Conservation (phyloP, 2,329 filamentous ascomycete species). For the Colletotrichum ledebouriae region DNA sequence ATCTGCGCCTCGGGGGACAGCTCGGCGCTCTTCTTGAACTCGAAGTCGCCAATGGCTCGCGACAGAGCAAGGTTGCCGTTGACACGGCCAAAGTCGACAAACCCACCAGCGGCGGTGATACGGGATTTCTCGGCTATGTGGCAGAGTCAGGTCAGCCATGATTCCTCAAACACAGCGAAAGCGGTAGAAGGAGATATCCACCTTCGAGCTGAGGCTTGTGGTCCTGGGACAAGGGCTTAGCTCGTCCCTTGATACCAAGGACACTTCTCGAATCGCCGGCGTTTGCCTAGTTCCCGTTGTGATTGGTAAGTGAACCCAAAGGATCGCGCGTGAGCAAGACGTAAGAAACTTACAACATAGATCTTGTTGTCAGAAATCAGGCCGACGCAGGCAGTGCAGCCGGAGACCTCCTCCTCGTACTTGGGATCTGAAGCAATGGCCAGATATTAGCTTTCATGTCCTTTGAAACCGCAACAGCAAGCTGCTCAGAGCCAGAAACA, state of each 20-base stretch:
- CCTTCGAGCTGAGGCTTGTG: conserved; percentile 99
- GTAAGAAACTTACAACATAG: conserved; percentile 81
- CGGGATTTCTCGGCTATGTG: conserved; percentile 88
- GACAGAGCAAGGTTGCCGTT: conserved; percentile 98
- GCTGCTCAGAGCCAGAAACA: background rate
- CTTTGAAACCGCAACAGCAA: background rate
- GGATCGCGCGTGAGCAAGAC: conserved; percentile 37
- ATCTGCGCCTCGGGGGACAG: conserved; percentile 98
- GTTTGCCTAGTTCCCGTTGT: conserved; percentile 78
- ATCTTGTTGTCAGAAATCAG: conserved; percentile 93
- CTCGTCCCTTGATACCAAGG: conserved; percentile 94
- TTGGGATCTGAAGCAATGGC: conserved; percentile 79
- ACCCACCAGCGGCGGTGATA: conserved; percentile 95
- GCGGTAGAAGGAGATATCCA: conserved; percentile 56
- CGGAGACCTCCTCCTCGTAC: conserved; percentile 98
- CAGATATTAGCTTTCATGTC: conserved; percentile 29
- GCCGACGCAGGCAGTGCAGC: conserved; percentile 94
- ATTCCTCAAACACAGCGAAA: background rate
- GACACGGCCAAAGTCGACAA: conserved; percentile 98
- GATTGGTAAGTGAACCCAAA: conserved; percentile 46
- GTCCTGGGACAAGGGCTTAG: conserved; percentile 98
- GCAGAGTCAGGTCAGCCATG: conserved; percentile 23
- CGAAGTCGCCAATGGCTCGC: conserved; percentile 97
- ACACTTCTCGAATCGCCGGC: conserved; percentile 96
- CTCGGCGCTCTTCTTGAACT: conserved; percentile 99